Evolutionary conservation across 108 stramenopile genomes (phyloP).

Genomic region (Cyclotella atomus): DNA sequence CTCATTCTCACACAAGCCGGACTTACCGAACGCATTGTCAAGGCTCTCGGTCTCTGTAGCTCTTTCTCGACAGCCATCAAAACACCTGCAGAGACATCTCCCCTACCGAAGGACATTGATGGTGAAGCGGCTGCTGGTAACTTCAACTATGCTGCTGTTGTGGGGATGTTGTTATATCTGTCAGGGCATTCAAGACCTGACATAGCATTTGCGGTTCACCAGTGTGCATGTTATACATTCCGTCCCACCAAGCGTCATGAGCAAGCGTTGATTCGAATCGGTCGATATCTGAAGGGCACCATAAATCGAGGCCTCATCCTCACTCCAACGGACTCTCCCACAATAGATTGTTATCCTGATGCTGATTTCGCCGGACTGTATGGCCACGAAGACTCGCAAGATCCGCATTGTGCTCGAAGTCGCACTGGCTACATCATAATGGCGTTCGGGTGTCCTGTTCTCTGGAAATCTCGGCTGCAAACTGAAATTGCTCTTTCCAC

Average conservation of each 20-base stretch:
- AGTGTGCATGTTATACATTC: conserved; percentile 33
- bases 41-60: not conserved
- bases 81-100: not conserved
- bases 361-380: conserved; percentile 57
- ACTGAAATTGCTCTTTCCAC: too few relatives aligned
- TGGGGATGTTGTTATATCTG: conserved; percentile 58
- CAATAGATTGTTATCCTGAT: conserved; percentile 51
- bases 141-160: conserved; percentile 20
- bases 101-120: conserved; percentile 24
- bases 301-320: conserved; percentile 39
- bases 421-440: conserved; percentile 57
- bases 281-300: conserved; percentile 6
- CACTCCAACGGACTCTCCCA: conserved; percentile 1
- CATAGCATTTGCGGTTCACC: conserved; percentile 46
- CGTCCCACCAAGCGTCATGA: not conserved
- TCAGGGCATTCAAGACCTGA: conserved; percentile 38
- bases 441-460: conserved; percentile 35
- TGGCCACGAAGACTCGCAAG: conserved; percentile 19
- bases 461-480: conserved; percentile 55
- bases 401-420: conserved; percentile 52
- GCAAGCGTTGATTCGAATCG: not conserved
- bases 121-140: conserved; percentile 11
- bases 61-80: not conserved
- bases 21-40: too few relatives aligned
- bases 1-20: too few relatives aligned